Conservation (phyloP, 345 rosid genomes). For the Anacardium occidentale region DNA sequence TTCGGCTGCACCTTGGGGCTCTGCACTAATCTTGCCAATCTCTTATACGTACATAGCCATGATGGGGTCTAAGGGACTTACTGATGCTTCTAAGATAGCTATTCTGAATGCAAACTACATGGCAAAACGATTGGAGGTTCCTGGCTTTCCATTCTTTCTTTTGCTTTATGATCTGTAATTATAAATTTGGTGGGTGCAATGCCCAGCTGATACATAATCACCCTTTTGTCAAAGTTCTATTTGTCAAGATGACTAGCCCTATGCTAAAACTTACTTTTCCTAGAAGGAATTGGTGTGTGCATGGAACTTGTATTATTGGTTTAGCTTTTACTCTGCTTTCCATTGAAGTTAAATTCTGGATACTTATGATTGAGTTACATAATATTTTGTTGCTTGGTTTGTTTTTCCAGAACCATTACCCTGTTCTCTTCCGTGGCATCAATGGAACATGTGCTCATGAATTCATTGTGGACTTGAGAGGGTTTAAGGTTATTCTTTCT, state of each 20-base stretch:
- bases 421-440: constrained; percentile 90
- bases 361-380: constrained; percentile 3
- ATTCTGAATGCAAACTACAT: constrained; percentile 97
- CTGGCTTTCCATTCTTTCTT: constrained; percentile 18
- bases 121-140: constrained; percentile 97
- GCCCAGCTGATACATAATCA: background rate
- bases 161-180: constrained; percentile 1
- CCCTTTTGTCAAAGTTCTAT: constrained; percentile 4
- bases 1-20: constrained; percentile 99
- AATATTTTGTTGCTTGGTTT: constrained; percentile 11
- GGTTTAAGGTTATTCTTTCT: constrained; percentile 64
- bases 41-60: constrained; percentile 92
- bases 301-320: background rate
- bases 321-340: background rate
- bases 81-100: constrained; percentile 94
- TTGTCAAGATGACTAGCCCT: background rate
- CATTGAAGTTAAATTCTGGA: background rate
- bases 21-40: constrained; percentile 95
- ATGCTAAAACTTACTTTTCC: background rate
- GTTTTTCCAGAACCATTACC: constrained; percentile 63
- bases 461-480: constrained; percentile 89
- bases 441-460: constrained; percentile 97
- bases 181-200: background rate
- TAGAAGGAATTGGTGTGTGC: background rate
- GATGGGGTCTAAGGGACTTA: constrained; percentile 98